Conservation (phyloP, 208 protist genomes). For the Trichomonas vaginalis region DNA sequence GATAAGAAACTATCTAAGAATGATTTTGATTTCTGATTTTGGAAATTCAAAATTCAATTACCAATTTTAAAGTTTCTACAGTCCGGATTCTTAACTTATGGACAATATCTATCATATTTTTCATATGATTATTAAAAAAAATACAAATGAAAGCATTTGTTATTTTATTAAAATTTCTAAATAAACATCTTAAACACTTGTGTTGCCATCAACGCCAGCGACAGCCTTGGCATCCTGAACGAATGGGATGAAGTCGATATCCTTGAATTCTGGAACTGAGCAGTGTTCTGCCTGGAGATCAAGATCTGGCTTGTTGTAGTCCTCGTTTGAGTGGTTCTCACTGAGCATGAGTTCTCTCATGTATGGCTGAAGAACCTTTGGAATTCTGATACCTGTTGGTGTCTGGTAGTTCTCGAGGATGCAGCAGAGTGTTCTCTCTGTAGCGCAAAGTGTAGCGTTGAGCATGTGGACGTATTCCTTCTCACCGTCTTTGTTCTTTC, state of each 20-base stretch:
- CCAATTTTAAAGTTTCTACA: too few species aligned
- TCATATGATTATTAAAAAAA: too few species aligned
- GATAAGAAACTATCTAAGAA: too few species aligned
- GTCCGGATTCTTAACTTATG: too few species aligned
- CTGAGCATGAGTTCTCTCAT: slow-evolving; percentile 25
- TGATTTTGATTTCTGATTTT: too few species aligned
- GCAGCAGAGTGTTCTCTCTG: slow-evolving; percentile 92
- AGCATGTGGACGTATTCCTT: slow-evolving; percentile 99
- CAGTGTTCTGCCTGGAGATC: neutral
- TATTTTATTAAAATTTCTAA: too few species aligned
- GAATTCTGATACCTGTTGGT: slow-evolving; percentile 48
- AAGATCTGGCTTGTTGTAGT: slow-evolving; percentile 14
- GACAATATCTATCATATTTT: too few species aligned
- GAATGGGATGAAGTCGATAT: slow-evolving; percentile 27
- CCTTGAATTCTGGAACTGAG: neutral
- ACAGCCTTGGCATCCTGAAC: slow-evolving; percentile 10
- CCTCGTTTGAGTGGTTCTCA: neutral
- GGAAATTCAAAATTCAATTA: too few species aligned
- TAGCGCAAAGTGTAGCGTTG: slow-evolving; percentile 83
- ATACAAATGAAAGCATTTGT: too few species aligned
- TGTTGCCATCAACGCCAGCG: too few species aligned
- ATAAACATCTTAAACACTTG: too few species aligned
- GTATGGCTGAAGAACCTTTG: slow-evolving; percentile 51
- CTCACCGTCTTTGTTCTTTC: slow-evolving; percentile 35
- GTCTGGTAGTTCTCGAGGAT: slow-evolving; percentile 97